Percentiles rank a stretch among this genome's conserved stretches.
These are phyloP conservation scores for Spergularia bocconei DNA, from an alignment of 148 eudicot species.

Conservation along the genomic window DNA sequence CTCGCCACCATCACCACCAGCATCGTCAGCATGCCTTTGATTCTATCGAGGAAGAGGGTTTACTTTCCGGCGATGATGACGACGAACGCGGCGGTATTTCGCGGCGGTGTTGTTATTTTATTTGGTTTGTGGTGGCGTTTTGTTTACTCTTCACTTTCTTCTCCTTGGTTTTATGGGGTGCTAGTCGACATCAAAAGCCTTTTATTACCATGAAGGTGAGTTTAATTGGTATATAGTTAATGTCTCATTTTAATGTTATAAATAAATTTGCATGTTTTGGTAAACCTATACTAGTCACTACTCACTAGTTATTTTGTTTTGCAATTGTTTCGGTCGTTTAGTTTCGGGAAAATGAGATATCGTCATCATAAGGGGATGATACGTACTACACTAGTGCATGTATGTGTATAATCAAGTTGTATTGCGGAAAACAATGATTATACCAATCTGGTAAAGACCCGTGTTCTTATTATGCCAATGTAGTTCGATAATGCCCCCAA, in stretches of 20 bases:
- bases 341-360: too few species aligned
- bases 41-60: slow-evolving; percentile 74
- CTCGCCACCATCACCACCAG: slow-evolving; percentile 23
- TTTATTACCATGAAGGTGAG: slow-evolving; percentile 65
- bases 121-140: slow-evolving; percentile 60
- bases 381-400: too few species aligned
- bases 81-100: slow-evolving; percentile 26
- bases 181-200: slow-evolving; percentile 74
- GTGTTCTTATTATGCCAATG: too few species aligned
- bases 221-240: background rate
- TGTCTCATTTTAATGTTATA: background rate
- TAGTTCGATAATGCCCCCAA: too few species aligned
- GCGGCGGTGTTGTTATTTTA: slow-evolving; percentile 48
- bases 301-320: too few species aligned
- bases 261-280: too few species aligned
- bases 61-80: slow-evolving; percentile 46
- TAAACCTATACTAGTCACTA: too few species aligned
- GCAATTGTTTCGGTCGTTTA: too few species aligned
- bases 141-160: slow-evolving; percentile 64
- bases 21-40: slow-evolving; percentile 40
- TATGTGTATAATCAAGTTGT: too few species aligned
- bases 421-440: too few species aligned
- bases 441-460: too few species aligned
- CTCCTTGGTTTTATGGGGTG: slow-evolving; percentile 82
- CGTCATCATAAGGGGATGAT: too few species aligned